Percentiles rank a stretch among this genome's conserved stretches.
phyloP scores from a whole-genome alignment of 768 basidiomycete genomes.

The Nidularia pulvinata region DNA sequence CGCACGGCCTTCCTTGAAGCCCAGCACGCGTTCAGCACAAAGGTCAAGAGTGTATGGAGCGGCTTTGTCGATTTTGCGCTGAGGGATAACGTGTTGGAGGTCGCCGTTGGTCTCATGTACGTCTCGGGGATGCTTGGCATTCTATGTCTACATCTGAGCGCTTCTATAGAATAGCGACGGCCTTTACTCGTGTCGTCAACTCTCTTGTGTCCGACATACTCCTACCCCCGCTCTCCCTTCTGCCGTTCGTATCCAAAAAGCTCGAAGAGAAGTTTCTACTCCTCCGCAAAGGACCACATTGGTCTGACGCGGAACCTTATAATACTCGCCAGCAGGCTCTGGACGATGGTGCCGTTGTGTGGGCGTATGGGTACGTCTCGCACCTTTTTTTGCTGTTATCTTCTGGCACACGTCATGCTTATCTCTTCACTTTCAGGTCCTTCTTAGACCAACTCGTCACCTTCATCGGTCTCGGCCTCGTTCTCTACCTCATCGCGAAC shows the following conservation, averaged over 20 bases:
- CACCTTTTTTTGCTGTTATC: no score
- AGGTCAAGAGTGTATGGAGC: constrained; percentile 21
- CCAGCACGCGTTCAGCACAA: constrained; percentile 11
- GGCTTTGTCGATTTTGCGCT: constrained; percentile 29
- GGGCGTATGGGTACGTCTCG: constrained; percentile 28
- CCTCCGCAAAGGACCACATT: constrained; percentile 28
- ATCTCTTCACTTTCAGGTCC: constrained; percentile 13
- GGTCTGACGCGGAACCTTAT: constrained; percentile 22
- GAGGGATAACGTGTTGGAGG: constrained; percentile 44
- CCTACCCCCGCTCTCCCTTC: constrained; percentile 35
- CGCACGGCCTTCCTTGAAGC: constrained; percentile 10
- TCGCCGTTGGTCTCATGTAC: constrained; percentile 43
- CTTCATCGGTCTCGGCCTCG: constrained; percentile 35
- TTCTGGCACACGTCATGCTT: background rate
- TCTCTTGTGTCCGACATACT: constrained; percentile 43
- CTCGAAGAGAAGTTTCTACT: constrained; percentile 43
- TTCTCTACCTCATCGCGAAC: constrained; percentile 34
- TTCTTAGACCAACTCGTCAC: constrained; percentile 35
- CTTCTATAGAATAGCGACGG: constrained; percentile 24
- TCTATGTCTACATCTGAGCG: background rate
- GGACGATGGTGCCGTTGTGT: constrained; percentile 42
- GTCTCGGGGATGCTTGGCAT: constrained; percentile 4
- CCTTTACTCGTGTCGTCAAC: constrained; percentile 38
- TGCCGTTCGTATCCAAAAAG: constrained; percentile 40
- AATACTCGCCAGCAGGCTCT: constrained; percentile 42